phyloP scores from a whole-genome alignment of 768 basidiomycete genomes.

The Kwoniella dejecticola region DNA sequence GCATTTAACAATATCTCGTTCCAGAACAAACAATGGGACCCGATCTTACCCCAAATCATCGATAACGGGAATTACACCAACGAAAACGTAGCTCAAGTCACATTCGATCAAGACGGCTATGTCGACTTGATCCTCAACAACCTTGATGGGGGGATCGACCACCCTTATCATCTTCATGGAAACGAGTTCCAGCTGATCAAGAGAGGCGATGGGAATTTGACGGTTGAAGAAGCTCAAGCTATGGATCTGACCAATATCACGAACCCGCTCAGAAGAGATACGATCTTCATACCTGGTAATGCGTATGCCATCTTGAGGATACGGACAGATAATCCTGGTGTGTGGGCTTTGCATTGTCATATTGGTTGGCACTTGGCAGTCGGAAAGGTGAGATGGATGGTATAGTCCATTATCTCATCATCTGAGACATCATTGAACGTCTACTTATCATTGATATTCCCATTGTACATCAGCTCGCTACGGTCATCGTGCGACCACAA shows the following conservation, averaged over 20 bases:
- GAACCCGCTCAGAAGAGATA: conserved; percentile 21
- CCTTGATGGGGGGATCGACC: conserved; percentile 27
- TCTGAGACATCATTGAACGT: not conserved
- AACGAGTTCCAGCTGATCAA: conserved; percentile 31
- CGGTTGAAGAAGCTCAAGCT: conserved; percentile 7
- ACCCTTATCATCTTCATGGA: conserved; percentile 42
- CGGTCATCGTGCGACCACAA: conserved; percentile 31
- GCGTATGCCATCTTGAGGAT: conserved; percentile 13
- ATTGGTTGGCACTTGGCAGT: conserved; percentile 37
- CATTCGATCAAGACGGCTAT: conserved; percentile 20
- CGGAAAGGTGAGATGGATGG: conserved; percentile 32
- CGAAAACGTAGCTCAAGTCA: conserved; percentile 19
- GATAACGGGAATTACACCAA: conserved; percentile 11
- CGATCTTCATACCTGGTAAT: conserved; percentile 16
- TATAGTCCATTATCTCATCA: not conserved
- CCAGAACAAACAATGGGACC: conserved; percentile 34
- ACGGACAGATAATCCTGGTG: conserved; percentile 33
- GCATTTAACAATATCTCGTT: conserved; percentile 32
- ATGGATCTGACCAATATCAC: not conserved
- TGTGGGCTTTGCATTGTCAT: conserved; percentile 43
- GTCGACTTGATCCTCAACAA: conserved; percentile 41
- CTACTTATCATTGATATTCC: not conserved
- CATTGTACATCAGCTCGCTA: conserved; percentile 23
- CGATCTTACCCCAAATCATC: conserved; percentile 26
- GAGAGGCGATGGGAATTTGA: conserved; percentile 30